These are phyloP conservation scores for Jackrogersella minutella DNA, from an alignment of 495 filamentous ascomycete genomes.

Conservation along the genomic window DNA sequence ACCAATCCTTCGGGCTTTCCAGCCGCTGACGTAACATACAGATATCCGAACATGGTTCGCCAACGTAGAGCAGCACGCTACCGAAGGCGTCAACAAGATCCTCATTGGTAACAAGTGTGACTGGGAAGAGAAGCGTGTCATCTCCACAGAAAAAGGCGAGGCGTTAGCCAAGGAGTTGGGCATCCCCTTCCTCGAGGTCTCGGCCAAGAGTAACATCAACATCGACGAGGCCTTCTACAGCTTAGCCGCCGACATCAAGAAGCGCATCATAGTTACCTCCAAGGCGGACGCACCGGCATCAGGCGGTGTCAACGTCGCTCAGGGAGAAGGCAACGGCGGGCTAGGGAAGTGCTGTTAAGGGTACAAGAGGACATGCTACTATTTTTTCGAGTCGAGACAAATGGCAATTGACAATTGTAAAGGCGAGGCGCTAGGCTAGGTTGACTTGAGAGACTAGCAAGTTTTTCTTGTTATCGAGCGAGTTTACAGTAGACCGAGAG, in stretches of 20 bases:
- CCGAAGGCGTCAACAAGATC: conserved; percentile 99
- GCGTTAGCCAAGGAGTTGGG: conserved; percentile 93
- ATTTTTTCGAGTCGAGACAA: conserved; percentile 3
- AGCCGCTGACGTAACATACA: conserved; percentile 50
- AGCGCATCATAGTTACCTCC: conserved; percentile 85
- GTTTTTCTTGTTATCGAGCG: conserved; percentile 36
- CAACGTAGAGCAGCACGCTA: conserved; percentile 98
- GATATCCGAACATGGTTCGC: conserved; percentile 99
- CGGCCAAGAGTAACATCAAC: conserved; percentile 98
- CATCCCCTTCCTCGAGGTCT: conserved; percentile 98
- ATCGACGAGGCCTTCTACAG: conserved; percentile 98
- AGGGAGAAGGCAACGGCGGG: conserved; percentile 65
- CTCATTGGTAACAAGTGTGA: conserved; percentile 99
- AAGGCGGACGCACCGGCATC: conserved; percentile 75
- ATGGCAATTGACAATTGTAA: conserved; percentile 2
- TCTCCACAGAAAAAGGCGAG: conserved; percentile 93
- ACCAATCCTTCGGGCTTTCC: neutral
- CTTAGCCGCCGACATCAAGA: conserved; percentile 97
- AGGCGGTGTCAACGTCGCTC: conserved; percentile 71
- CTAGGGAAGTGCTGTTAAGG: conserved; percentile 86
- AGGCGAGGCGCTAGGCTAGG: conserved; percentile 27
- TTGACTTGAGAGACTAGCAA: neutral
- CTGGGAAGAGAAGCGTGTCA: conserved; percentile 97
- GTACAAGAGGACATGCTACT: no score
- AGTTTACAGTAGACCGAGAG: conserved; percentile 41